Base-by-base conservation (phyloP, 352 stramenopile genomes). In the Globisporangium spiculum region DNA sequence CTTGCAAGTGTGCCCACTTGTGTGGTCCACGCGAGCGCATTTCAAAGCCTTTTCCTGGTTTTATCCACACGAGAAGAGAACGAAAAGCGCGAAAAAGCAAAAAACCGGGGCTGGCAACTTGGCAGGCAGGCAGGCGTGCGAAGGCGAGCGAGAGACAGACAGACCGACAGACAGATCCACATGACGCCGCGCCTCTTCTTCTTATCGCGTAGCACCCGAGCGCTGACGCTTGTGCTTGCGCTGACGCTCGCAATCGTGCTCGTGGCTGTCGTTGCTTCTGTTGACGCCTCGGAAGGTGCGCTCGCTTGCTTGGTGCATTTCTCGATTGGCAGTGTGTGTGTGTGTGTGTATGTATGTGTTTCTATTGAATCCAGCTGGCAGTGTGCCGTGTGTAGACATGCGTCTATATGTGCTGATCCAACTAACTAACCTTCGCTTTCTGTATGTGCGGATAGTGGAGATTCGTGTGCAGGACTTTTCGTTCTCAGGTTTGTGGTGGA, bases 381-480 rank as follows among this genome's bases (percentile, higher is more conserved):
- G 14, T 48, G 20, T 16, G 4, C 41, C 14, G 12, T 48, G 16
- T 44, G 36, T n/a, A 24, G 50, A 6, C 26, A 46, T 46, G 16
- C 41, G 20, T 5, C 27, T 59, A 18, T 38, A 10, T 27, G 7
- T 18, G 5, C n/a, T 34, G 6, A 4, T 4, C 30, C 4, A 32
- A 32, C 18, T 12, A 10, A 20, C n/a, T 61, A 9, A 59, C 16
- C 0, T 41, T 7, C 12, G 27, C 18, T 14, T 50, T 64, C n/a
- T 54, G 6, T 3, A 0, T 18, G 72, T 73, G 57, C 59, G 65
- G 32, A 67, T 75, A 34, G 72, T 89, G 32, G 79, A 90, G 72
- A 89, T 92, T 65, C 75, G 69, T n/a, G 80, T 88, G 14, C 79
- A 90, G 53, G 80, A 89, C 62, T 92, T 80, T 38, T 88, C 77